Base-by-base conservation (phyloP, 2,329 filamentous ascomycete genomes). In the Ophiostoma himal-ulmi region DNA sequence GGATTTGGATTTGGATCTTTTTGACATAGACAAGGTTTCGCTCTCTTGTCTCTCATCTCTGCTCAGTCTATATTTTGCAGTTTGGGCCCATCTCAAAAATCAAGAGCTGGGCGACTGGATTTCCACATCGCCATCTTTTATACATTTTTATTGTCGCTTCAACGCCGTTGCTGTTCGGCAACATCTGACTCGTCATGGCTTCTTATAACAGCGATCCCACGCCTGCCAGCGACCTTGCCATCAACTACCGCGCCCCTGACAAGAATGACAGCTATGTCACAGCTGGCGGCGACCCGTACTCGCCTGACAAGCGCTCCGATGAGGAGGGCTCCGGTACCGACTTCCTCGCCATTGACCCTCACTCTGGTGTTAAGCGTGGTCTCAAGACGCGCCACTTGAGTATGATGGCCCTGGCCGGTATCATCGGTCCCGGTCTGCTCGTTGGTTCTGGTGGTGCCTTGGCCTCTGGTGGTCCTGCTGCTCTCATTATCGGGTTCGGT, bases 391-490 rank as follows among this genome's bases (percentile, higher is more conserved):
- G 88, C 7, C 88, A 91, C 77, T 78, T 91, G 14, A 86, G 83
- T 72, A 90, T 91, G 84, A 87, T 88, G 85, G 85, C 85, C 6
- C 77, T 88, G 74, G 89, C 84, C 73, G 87, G 81, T 75, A 89
- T 82, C 80, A 88, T 85, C 72, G 91, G 91, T 0, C 89, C 91
- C 4, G 91, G 91, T 30, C 81, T 93, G 57, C 83, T 93, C 3
- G 88, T 93, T 69, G 91, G 90, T 20, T 85, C 89, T 2, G 91
- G 91, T 48, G 87, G 88, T 66, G 91, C 91, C 0, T 80, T 94
- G 34, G 82, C 85, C 14, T 85, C 83, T 60, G 90, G 90, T 70
- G 91, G 91, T 0, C 91, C 91, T 20, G 91, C 89, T 0, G 88
- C 89, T 0, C 79, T 92, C 67, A 78, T 93, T 48, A 92, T 93